These are phyloP conservation scores for Lactarius quietus DNA, from an alignment of 768 basidiomycete genomes.

Conservation along the genomic window DNA sequence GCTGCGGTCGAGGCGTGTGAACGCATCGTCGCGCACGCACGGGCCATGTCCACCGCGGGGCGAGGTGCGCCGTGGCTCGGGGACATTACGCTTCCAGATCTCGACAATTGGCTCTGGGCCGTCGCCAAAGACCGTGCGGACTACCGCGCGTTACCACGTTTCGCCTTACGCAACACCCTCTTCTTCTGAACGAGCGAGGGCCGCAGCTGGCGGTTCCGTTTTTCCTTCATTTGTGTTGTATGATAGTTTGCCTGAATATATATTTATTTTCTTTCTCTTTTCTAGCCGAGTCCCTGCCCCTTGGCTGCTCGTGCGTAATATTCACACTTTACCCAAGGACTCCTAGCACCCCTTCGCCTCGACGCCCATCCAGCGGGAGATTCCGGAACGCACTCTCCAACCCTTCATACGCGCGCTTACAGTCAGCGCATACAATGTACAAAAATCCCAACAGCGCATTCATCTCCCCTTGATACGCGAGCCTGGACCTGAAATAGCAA, in stretches of 20 bases:
- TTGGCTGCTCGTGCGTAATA: slow-evolving; percentile 4
- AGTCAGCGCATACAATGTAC: not conserved
- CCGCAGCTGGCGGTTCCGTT: not conserved
- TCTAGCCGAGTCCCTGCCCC: not conserved
- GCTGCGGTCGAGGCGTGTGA: slow-evolving; percentile 80
- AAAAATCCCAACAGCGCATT: not conserved
- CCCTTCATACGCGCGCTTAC: not conserved
- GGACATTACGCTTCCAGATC: slow-evolving; percentile 51
- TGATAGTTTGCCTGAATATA: not conserved
- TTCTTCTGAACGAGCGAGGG: slow-evolving; percentile 56
- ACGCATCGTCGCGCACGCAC: slow-evolving; percentile 55
- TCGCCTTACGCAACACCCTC: slow-evolving; percentile 60
- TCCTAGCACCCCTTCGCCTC: slow-evolving; percentile 12
- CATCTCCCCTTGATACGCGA: no score
- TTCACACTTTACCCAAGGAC: slow-evolving; percentile 1
- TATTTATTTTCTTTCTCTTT: not conserved
- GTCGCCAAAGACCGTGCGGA: slow-evolving; percentile 75
- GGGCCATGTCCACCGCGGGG: slow-evolving; percentile 32
- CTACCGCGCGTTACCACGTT: slow-evolving; percentile 62
- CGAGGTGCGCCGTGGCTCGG: slow-evolving; percentile 45
- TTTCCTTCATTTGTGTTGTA: not conserved
- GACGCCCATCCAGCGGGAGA: not conserved
- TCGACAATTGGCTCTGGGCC: slow-evolving; percentile 82
- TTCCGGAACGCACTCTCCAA: not conserved
- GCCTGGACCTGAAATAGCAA: not conserved